These are phyloP conservation scores for Triticum turgidum DNA, from an alignment of 176 grass and related monocot genomes.

Conservation along the genomic window DNA sequence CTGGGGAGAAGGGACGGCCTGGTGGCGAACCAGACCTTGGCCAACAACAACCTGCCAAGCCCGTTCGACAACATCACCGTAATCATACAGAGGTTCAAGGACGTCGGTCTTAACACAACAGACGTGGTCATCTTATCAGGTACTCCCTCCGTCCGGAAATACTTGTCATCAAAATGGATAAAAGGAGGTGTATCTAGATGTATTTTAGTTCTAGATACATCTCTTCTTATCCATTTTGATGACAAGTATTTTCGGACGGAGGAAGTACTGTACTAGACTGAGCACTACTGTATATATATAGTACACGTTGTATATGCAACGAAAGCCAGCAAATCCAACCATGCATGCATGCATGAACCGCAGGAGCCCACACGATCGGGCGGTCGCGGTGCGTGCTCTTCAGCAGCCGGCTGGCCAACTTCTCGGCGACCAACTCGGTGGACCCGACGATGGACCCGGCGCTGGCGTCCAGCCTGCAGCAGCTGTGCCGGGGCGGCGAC, in stretches of 20 bases:
- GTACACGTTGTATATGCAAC: too few relatives aligned
- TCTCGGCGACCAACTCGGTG: conserved; percentile 41
- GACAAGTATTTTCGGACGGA: too few relatives aligned
- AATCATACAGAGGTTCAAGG: conserved; percentile 39
- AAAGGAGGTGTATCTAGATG: too few relatives aligned
- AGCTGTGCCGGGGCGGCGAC: conserved; percentile 54
- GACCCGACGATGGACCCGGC: conserved; percentile 74
- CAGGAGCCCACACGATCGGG: conserved; percentile 83
- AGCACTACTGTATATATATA: too few relatives aligned
- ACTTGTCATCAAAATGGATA: too few relatives aligned
- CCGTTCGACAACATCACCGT: conserved; percentile 35
- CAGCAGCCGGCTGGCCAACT: conserved; percentile 56
- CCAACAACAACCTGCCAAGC: conserved; percentile 52
- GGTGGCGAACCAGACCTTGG: conserved; percentile 70
- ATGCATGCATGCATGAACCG: not conserved
- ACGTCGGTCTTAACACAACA: conserved; percentile 56
- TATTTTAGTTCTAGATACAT: too few relatives aligned
- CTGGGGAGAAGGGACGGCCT: conserved; percentile 64
- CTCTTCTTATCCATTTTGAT: too few relatives aligned
- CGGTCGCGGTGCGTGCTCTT: conserved; percentile 60
- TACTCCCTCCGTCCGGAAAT: not conserved
- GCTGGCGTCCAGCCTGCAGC: conserved; percentile 67
- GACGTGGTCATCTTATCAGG: conserved; percentile 83
- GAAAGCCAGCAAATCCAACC: not conserved
- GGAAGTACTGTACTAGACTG: not conserved